Evolutionary conservation across 192 early-diverging fungal genomes (phyloP).

Genomic region (Coemansia sp.): DNA sequence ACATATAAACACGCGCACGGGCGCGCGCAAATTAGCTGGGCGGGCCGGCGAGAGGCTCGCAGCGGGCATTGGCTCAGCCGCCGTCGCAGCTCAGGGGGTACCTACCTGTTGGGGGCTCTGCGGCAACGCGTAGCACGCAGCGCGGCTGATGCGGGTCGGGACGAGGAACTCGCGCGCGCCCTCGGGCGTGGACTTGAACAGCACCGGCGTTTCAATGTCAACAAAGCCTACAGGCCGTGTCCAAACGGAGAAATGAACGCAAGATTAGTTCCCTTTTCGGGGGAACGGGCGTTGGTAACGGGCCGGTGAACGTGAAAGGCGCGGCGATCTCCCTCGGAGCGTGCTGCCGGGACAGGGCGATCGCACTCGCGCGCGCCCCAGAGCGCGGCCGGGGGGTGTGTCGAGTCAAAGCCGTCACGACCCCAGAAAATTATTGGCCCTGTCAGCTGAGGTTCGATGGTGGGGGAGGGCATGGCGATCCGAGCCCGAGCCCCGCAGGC

Average conservation of each 20-base stretch:
- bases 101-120: slow-evolving; percentile 84
- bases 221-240: slow-evolving; percentile 62
- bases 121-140: slow-evolving; percentile 78
- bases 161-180: slow-evolving; percentile 93
- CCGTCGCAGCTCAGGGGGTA: background rate
- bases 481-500: no score
- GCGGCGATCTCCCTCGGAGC: no score
- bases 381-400: no score
- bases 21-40: no score
- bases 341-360: no score
- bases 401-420: no score
- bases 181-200: slow-evolving; percentile 91
- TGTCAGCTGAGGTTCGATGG: no score
- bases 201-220: slow-evolving; percentile 87
- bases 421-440: no score
- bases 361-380: no score
- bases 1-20: background rate
- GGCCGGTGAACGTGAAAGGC: slow-evolving; percentile 8
- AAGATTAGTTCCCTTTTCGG: background rate
- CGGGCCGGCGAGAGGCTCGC: no score
- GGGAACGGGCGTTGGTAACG: slow-evolving; percentile 3
- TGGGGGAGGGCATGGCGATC: no score
- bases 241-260: background rate
- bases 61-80: background rate
- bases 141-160: slow-evolving; percentile 64